phyloP scores from a whole-genome alignment of 495 filamentous ascomycete species.

The Platismatia glauca region DNA sequence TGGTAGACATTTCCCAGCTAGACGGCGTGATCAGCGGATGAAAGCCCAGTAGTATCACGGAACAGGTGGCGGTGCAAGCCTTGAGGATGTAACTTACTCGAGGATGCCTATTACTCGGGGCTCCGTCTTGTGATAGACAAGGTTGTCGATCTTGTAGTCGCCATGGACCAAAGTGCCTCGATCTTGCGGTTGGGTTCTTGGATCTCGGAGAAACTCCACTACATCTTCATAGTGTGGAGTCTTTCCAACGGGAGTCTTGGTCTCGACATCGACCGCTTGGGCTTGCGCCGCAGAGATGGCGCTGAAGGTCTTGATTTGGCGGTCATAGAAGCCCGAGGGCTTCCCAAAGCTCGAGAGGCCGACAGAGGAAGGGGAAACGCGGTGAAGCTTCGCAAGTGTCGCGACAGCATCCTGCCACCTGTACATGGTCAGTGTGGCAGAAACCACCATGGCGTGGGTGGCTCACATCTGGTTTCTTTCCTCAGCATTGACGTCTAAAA shows the following conservation, averaged over 20 bases:
- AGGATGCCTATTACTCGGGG: slow-evolving; percentile 84
- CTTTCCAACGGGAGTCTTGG: slow-evolving; percentile 62
- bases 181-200: slow-evolving; percentile 64
- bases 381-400: slow-evolving; percentile 80
- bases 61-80: background rate
- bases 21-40: background rate
- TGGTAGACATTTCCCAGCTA: slow-evolving; percentile 93
- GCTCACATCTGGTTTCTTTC: slow-evolving; percentile 61
- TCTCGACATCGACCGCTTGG: slow-evolving; percentile 63
- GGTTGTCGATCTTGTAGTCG: slow-evolving; percentile 97
- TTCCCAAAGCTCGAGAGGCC: slow-evolving; percentile 67
- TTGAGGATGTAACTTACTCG: slow-evolving; percentile 46
- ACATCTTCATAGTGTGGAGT: slow-evolving; percentile 77
- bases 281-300: slow-evolving; percentile 73
- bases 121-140: slow-evolving; percentile 86
- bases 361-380: slow-evolving; percentile 55
- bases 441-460: background rate
- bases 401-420: slow-evolving; percentile 77
- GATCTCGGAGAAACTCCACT: slow-evolving; percentile 64
- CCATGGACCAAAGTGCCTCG: slow-evolving; percentile 77
- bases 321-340: slow-evolving; percentile 67
- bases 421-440: slow-evolving; percentile 12
- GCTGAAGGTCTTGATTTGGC: slow-evolving; percentile 75
- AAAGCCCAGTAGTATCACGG: background rate
- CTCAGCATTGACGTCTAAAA: slow-evolving; percentile 61